Evolutionary conservation across 2,329 filamentous ascomycete species (phyloP).

Genomic region (Colletotrichum eleusines): DNA sequence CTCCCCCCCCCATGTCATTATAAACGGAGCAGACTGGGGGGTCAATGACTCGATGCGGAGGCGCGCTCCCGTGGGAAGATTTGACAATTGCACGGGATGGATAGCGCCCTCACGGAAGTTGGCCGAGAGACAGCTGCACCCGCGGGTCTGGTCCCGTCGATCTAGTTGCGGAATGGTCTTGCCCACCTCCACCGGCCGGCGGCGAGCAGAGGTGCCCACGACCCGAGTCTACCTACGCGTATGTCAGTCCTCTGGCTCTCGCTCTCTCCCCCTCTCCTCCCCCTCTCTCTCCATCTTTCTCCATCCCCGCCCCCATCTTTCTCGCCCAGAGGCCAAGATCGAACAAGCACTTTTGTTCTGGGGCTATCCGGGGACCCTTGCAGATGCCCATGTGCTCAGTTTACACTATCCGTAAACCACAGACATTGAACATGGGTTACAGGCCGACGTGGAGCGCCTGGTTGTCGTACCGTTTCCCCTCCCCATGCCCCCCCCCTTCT

Average conservation of each 20-base stretch:
- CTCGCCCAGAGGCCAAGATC: background rate
- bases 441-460: background rate
- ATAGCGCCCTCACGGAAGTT: slow-evolving; percentile 31
- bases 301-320: background rate
- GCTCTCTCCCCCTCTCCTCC: too few relatives aligned
- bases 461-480: background rate
- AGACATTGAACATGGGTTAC: background rate
- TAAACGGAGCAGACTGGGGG: slow-evolving; percentile 3
- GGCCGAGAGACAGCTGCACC: slow-evolving; percentile 34
- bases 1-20: background rate
- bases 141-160: slow-evolving; percentile 31
- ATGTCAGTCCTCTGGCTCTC: background rate
- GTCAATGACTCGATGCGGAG: slow-evolving; percentile 34
- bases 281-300: background rate
- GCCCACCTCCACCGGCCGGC: slow-evolving; percentile 20
- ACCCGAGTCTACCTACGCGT: background rate
- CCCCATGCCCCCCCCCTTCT: background rate
- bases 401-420: background rate
- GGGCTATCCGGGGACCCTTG: background rate
- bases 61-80: slow-evolving; percentile 17
- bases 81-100: background rate
- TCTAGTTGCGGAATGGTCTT: slow-evolving; percentile 18
- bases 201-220: slow-evolving; percentile 25
- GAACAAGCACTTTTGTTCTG: slow-evolving; percentile 15
- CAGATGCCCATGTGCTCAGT: background rate